Evolutionary conservation across 108 stramenopile species (phyloP).

Genomic region (Chaetoceros muelleri): DNA sequence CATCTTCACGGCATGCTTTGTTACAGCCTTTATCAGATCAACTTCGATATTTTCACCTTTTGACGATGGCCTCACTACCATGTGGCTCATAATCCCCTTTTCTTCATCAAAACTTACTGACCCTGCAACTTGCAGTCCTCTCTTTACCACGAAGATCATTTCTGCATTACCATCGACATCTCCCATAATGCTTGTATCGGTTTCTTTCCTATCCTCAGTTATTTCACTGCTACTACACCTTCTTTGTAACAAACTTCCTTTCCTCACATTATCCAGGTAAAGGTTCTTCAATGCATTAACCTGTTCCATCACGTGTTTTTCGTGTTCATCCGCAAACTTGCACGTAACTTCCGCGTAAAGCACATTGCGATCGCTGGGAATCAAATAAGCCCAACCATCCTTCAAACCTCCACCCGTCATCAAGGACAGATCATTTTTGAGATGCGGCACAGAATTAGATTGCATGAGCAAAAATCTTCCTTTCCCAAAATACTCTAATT

Average conservation of each 20-base stretch:
- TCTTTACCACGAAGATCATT: slow-evolving; percentile 46
- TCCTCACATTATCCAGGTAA: slow-evolving; percentile 19
- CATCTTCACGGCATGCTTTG: slow-evolving; percentile 19
- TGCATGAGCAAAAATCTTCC: slow-evolving; percentile 60
- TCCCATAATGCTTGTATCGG: background rate
- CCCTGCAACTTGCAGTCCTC: slow-evolving; percentile 62
- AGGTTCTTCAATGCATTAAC: slow-evolving; percentile 34
- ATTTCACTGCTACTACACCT: background rate
- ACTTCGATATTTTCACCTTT: slow-evolving; percentile 18
- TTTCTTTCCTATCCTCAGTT: too few species aligned
- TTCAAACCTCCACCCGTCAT: slow-evolving; percentile 56
- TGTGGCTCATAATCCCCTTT: slow-evolving; percentile 39
- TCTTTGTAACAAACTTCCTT: background rate
- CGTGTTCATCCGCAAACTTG: slow-evolving; percentile 46
- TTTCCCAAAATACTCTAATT: slow-evolving; percentile 68
- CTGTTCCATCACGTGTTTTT: slow-evolving; percentile 43
- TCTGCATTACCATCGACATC: slow-evolving; percentile 8
- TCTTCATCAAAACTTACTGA: slow-evolving; percentile 45
- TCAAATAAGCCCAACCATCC: slow-evolving; percentile 66
- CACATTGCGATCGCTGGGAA: slow-evolving; percentile 33
- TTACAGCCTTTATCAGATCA: slow-evolving; percentile 30
- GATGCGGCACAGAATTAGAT: slow-evolving; percentile 50
- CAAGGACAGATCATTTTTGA: slow-evolving; percentile 19
- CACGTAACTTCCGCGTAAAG: slow-evolving; percentile 36
- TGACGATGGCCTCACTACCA: slow-evolving; percentile 56